Base-by-base conservation (phyloP, 352 stramenopile genomes). In the Phytophthora foliorum region DNA sequence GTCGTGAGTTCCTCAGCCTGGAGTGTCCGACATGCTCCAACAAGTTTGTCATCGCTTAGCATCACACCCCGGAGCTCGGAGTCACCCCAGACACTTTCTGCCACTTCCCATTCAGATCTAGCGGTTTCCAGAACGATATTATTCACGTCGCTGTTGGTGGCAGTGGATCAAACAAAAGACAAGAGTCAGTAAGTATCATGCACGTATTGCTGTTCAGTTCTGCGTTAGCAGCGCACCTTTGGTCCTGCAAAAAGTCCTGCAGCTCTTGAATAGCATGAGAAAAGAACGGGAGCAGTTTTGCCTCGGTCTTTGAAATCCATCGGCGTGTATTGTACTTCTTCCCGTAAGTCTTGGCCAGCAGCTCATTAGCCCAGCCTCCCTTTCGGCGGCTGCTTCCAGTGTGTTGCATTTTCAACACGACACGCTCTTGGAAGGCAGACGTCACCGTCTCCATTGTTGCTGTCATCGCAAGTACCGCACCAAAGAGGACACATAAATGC, bases 351-450 rank as follows among this genome's bases (percentile, higher is more conserved):
- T 89, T 85, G 5, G 69, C 72, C 25, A 94, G 66, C 27, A 94
- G 63, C 10, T 82, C 75, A 46, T 65, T 91, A 10, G 68, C 42
- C 86, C 86, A 93, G 13, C 80, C 67, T 57, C 68, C 69, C 32
- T 65, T 55, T 45, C 54, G 64, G 0, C 74, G 74, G 32, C 55
- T 72, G 27, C 69, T 66, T 42, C 64, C 64, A 61, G 76, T 75
- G 27, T 48, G 58, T 59, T 94, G 86, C 77, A 94, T 90, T 58
- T 90, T 91, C 24, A 94, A 36, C 44, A 88, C 57, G 0, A 92
- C 74, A 11, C 81, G 74, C 41, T 94, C 84, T 49, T 92, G 82
- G 38, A 89, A 94, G 6, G 70, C 77, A 8, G 50, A 55, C n/a
- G 74, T 66, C 14, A 88, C 69, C 0, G 32, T 45, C 21, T 87